Conservation (phyloP, 352 stramenopile species). For the Phytophthora macrochlamydospora region DNA sequence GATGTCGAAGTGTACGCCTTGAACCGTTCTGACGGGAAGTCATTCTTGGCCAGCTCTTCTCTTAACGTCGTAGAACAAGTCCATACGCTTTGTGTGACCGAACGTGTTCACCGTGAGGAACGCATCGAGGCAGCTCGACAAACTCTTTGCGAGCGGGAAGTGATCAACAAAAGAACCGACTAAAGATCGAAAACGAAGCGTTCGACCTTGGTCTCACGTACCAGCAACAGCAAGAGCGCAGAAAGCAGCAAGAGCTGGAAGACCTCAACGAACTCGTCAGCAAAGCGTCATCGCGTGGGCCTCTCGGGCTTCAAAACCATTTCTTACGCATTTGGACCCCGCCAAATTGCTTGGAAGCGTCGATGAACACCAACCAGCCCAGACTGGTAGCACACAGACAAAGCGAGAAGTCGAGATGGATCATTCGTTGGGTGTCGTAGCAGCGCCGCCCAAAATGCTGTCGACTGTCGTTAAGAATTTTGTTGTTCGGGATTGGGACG, state of each 20-base stretch:
- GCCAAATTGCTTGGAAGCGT: slow-evolving; percentile 18
- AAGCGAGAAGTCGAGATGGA: slow-evolving; percentile 15
- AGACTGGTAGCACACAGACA: not conserved
- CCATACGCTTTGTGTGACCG: slow-evolving; percentile 10
- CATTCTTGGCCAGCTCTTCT: slow-evolving; percentile 16
- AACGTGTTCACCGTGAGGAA: slow-evolving; percentile 23
- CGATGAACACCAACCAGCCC: slow-evolving; percentile 11
- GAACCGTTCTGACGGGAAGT: slow-evolving; percentile 24
- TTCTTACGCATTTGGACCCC: slow-evolving; percentile 22
- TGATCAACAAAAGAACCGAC: slow-evolving; percentile 12
- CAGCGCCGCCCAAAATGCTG: slow-evolving; percentile 46
- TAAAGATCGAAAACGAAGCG: slow-evolving; percentile 22
- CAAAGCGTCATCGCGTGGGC: slow-evolving; percentile 3
- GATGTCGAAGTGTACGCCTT: slow-evolving; percentile 53
- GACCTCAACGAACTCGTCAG: slow-evolving; percentile 12
- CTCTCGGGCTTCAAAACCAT: slow-evolving; percentile 12
- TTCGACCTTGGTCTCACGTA: slow-evolving; percentile 27
- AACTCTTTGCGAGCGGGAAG: slow-evolving; percentile 17
- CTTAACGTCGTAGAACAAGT: slow-evolving; percentile 13
- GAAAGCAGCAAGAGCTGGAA: slow-evolving; percentile 25
- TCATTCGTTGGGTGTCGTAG: slow-evolving; percentile 24
- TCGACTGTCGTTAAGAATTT: slow-evolving; percentile 54
- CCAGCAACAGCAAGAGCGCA: slow-evolving; percentile 21
- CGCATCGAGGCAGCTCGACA: slow-evolving; percentile 16
- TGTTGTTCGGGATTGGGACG: slow-evolving; percentile 47